Evolutionary conservation across 441 rosid species (phyloP), one percentile per base, ranked within the genome.

Genomic region (Dalechampia spathulata): DNA sequence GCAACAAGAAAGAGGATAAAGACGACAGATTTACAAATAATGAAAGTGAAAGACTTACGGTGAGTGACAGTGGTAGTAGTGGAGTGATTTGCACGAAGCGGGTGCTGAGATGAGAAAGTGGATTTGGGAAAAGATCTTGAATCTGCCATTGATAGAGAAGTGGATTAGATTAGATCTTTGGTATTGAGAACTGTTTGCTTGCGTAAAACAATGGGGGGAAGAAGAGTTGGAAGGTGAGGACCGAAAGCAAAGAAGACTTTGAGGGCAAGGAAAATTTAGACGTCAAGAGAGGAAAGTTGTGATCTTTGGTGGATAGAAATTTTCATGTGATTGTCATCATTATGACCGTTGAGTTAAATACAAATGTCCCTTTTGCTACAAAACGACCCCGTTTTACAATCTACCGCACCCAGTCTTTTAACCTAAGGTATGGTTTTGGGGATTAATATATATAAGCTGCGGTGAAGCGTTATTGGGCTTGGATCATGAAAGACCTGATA

Each of bases 201-300:
- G 22, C 21, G 39, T 15, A 16, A 27, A 2, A 55, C 36, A 1
- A 55, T 40, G 23, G 52, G 58, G n/a, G 6, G 61, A 50, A 10
- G 7, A 54, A 59, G 48, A 52, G 9, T 32, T 0, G 0, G 34
- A 11, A 28, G 34, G 2, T n/a, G 53, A 16, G 21, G 56, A 38
- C 56, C 43, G 41, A 5, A 79, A 76, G 82, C 11, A 67, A 80
- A 81, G 90, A 66, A 81, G 95, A 81, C 92, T 86, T 89, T 72
- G 86, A 71, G 57, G 69, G 58, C 64, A 86, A 74, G 95, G 81
- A 65, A 83, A 53, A 67, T 57, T 6, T 36, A 4, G 49, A 52
- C 42, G 46, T 26, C 67, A 6, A 21, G 47, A 54, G 62, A 49
- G 55, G 22, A 57, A 64, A 61, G 71, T 61, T 42, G 60, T 27